These are phyloP conservation scores for Peronospora tabacina DNA, from an alignment of 352 stramenopile species.

Conservation along the genomic window DNA sequence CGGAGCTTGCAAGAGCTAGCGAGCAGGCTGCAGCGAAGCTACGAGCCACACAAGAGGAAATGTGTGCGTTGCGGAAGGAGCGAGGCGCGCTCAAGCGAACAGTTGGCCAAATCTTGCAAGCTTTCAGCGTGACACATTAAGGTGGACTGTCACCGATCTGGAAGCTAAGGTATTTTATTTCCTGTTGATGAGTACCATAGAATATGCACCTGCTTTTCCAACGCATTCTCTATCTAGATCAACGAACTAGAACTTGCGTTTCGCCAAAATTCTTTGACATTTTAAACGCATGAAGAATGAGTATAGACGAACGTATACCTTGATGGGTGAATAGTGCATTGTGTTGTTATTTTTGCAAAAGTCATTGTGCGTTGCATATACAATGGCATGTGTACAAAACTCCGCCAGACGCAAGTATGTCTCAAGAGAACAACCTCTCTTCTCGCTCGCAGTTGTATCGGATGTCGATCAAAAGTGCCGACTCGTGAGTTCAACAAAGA, in stretches of 20 bases:
- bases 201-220: constrained; percentile 1
- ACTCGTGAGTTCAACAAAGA: constrained; percentile 3
- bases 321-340: neutral
- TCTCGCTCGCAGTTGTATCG: constrained; percentile 7
- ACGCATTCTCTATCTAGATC: constrained; percentile 9
- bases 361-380: neutral
- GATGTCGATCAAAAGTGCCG: neutral
- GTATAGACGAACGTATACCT: constrained; percentile 11
- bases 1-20: constrained; percentile 9
- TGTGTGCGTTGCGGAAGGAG: constrained; percentile 9
- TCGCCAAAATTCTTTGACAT: constrained; percentile 5
- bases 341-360: neutral
- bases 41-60: constrained; percentile 4
- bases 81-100: constrained; percentile 7
- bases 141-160: constrained; percentile 15
- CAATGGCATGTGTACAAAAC: too few relatives aligned
- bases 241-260: constrained; percentile 3
- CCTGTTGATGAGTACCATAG: neutral
- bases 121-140: constrained; percentile 10
- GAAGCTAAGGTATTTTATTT: constrained; percentile 14
- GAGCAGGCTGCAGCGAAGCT: constrained; percentile 10
- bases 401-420: too few relatives aligned
- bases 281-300: neutral
- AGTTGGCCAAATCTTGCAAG: constrained; percentile 11
- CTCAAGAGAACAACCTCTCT: too few relatives aligned